Conservation (phyloP, 1,139 yeast genomes). For the Geotrichum reessii region DNA sequence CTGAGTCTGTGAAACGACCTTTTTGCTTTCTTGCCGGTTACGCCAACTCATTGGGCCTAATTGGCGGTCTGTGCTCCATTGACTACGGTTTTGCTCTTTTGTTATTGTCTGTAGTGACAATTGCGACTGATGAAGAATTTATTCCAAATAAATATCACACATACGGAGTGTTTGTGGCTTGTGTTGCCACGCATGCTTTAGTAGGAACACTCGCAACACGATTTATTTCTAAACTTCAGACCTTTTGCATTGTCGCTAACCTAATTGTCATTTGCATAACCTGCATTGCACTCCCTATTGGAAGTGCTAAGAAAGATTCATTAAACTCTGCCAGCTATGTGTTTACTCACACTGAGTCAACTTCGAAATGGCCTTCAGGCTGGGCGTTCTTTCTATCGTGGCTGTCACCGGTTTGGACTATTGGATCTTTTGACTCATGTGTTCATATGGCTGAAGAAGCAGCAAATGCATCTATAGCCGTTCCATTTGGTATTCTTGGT, state of each 20-base stretch:
- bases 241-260: slow-evolving; percentile 54
- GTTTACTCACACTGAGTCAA: slow-evolving; percentile 52
- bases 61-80: slow-evolving; percentile 53
- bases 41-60: slow-evolving; percentile 52
- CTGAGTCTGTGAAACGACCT: slow-evolving; percentile 41
- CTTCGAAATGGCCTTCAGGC: slow-evolving; percentile 57
- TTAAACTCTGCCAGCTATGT: slow-evolving; percentile 39
- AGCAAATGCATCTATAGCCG: slow-evolving; percentile 57
- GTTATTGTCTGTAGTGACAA: slow-evolving; percentile 47
- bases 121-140: slow-evolving; percentile 45
- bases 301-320: slow-evolving; percentile 34
- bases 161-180: slow-evolving; percentile 53
- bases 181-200: slow-evolving; percentile 43
- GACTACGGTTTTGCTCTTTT: slow-evolving; percentile 55
- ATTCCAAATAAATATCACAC: slow-evolving; percentile 44
- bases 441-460: slow-evolving; percentile 71
- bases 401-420: slow-evolving; percentile 51
- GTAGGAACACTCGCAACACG: slow-evolving; percentile 49
- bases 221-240: slow-evolving; percentile 53
- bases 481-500: slow-evolving; percentile 57
- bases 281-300: slow-evolving; percentile 56
- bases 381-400: slow-evolving; percentile 58
- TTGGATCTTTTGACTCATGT: slow-evolving; percentile 58
- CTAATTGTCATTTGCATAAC: slow-evolving; percentile 51
- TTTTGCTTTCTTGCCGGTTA: slow-evolving; percentile 55